phyloP scores from a whole-genome alignment of 805 yeast genomes.

The Ogataea henricii region DNA sequence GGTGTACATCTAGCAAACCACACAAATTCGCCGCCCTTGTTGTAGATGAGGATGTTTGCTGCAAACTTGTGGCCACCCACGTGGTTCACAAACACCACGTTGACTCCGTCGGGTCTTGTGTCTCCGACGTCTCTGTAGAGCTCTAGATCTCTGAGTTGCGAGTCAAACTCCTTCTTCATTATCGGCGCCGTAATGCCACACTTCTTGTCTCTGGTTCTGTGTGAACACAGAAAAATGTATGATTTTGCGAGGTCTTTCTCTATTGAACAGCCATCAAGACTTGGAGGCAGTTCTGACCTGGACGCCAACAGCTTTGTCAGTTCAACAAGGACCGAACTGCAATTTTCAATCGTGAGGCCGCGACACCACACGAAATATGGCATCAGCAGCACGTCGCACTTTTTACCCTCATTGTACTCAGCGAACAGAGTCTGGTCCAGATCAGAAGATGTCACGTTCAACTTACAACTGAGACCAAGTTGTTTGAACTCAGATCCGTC shows the following conservation, averaged over 20 bases:
- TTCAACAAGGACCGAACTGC: conserved; percentile 43
- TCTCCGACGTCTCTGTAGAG: conserved; percentile 78
- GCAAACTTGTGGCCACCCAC: conserved; percentile 96
- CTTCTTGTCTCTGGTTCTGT: conserved; percentile 84
- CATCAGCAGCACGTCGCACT: conserved; percentile 63
- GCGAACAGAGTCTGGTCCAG: conserved; percentile 38
- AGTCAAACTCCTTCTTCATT: conserved; percentile 76
- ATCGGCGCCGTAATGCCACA: conserved; percentile 95
- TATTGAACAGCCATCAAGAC: conserved; percentile 30
- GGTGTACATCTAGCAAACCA: conserved; percentile 92
- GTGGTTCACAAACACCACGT: conserved; percentile 74
- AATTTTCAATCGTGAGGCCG: conserved; percentile 47
- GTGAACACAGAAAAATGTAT: conserved; percentile 81
- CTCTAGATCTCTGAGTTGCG: conserved; percentile 68
- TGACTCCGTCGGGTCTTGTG: conserved; percentile 71
- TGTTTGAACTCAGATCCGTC: conserved; percentile 28
- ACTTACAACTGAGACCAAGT: conserved; percentile 17
- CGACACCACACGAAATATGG: conserved; percentile 77
- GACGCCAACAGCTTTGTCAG: conserved; percentile 43
- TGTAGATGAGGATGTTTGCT: conserved; percentile 82
- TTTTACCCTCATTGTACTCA: conserved; percentile 42
- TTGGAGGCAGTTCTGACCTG: conserved; percentile 21
- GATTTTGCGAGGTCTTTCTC: conserved; percentile 43
- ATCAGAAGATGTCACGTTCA: conserved; percentile 26
- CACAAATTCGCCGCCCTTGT: conserved; percentile 70